These are phyloP conservation scores for Monosporozyma siamensis DNA, from an alignment of 805 yeast species.

Conservation along the genomic window DNA sequence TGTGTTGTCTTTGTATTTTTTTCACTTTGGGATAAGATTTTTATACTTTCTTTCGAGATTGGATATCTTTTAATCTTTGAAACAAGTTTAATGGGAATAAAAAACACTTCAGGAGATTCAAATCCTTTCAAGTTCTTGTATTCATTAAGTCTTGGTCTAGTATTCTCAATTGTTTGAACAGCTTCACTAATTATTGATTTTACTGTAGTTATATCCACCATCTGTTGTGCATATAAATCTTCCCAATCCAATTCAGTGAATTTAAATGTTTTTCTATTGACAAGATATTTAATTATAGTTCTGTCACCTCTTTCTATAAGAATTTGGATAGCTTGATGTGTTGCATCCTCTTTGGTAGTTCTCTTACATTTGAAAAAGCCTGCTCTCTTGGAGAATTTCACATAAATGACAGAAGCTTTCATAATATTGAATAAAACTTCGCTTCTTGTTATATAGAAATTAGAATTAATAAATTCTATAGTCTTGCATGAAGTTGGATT, in stretches of 20 bases:
- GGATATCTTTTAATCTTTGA: not conserved
- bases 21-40: not conserved
- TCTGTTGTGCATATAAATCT: not conserved
- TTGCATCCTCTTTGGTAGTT: not conserved
- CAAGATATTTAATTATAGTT: not conserved
- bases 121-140: not conserved
- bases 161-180: not conserved
- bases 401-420: not conserved
- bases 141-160: not conserved
- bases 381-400: not conserved
- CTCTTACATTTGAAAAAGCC: not conserved
- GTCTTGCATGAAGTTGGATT: not conserved
- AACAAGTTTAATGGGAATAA: not conserved
- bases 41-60: not conserved
- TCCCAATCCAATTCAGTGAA: not conserved
- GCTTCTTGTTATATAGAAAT: not conserved
- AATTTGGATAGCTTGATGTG: not conserved
- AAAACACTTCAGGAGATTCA: not conserved
- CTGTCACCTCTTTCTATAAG: not conserved
- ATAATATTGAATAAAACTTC: not conserved
- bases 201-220: not conserved
- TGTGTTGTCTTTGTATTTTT: not conserved
- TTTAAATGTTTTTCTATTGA: not conserved
- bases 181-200: not conserved
- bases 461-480: not conserved